phyloP scores from a whole-genome alignment of 169 alveolate species.

The Eimeria falciformis region DNA sequence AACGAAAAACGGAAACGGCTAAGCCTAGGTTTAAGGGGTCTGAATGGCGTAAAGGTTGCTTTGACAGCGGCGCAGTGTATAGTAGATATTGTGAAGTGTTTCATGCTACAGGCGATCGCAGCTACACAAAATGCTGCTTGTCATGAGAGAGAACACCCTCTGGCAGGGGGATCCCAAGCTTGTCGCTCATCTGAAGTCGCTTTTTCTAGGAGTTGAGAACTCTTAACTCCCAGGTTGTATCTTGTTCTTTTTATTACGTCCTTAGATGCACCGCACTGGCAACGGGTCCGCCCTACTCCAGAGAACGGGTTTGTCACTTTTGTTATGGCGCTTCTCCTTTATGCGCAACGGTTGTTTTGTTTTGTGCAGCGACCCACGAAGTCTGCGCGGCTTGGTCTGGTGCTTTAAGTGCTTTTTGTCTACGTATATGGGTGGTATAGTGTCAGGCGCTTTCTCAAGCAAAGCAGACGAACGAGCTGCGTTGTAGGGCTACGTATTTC shows the following conservation, averaged over 20 bases:
- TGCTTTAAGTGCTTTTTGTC: background rate
- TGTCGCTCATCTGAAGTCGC: conserved; percentile 25
- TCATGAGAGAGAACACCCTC: conserved; percentile 53
- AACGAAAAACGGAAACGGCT: no score
- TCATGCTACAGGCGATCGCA: conserved; percentile 55
- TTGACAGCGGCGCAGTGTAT: background rate
- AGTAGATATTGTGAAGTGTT: background rate
- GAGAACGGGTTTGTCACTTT: no score
- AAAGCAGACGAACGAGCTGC: no score
- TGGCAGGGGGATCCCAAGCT: conserved; percentile 68
- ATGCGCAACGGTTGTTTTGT: background rate
- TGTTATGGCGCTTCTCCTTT: no score
- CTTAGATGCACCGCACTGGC: background rate
- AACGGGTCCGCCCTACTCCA: background rate
- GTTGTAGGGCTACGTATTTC: no score
- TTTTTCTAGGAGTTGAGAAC: conserved; percentile 20
- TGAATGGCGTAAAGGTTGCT: background rate
- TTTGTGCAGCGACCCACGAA: conserved; percentile 50
- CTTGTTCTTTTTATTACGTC: background rate
- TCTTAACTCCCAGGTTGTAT: background rate
- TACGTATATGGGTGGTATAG: no score
- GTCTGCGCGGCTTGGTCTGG: conserved; percentile 47
- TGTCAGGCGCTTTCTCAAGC: no score
- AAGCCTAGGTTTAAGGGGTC: no score
- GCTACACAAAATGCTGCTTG: conserved; percentile 69